Base-by-base conservation (phyloP, 2,329 filamentous ascomycete species). In the Metarhizium humberi region DNA sequence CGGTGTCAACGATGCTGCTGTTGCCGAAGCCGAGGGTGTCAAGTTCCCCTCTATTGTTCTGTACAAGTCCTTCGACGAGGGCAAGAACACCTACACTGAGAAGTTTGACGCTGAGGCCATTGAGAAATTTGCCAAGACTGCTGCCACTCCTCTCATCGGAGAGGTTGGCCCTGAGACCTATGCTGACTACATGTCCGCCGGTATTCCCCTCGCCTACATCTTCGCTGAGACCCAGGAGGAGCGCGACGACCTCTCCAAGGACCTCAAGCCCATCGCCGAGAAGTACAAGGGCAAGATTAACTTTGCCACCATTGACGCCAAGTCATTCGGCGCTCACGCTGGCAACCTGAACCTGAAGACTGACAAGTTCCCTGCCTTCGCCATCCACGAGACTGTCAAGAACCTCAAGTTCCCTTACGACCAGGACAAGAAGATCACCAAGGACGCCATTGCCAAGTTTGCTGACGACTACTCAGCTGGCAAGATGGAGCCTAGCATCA, bases 121-220 rank as follows among this genome's bases (percentile, higher is more conserved):
- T 67, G 82, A 85, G 69, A 80, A 80, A 63, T 99, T 96, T 75
- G 84, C 88, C 72, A 92, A 91, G 80, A 85, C 84, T 51, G 79
- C 91, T 58, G 85, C 92, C 63, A 95, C 88, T 58, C 94, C 94
- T 61, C 79, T 99, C 66, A 86, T 99, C 62, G 94, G 94, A 60
- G 94, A 96, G 78, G 88, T 99, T 64, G 92, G 92, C 66, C 94
- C 94, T 59, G 94, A 97, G 74, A 99, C 94, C 61, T 99, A 99
- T 79, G 81, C 88, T 58, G 84, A 81, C 68, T 99, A 99, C 82
- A 99, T 97, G 88, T 84, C 86, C 54, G 83, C 92, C 64, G 91
- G 90, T 63, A 81, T 97, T 63, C 94, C 94, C 58, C 86, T 99
- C 60, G 94, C 91, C 61, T 99, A 97, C 78, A 95, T 99, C 76